Evolutionary conservation across 352 stramenopile species (phyloP).

Genomic region (Globisporangium heterothallicum): DNA sequence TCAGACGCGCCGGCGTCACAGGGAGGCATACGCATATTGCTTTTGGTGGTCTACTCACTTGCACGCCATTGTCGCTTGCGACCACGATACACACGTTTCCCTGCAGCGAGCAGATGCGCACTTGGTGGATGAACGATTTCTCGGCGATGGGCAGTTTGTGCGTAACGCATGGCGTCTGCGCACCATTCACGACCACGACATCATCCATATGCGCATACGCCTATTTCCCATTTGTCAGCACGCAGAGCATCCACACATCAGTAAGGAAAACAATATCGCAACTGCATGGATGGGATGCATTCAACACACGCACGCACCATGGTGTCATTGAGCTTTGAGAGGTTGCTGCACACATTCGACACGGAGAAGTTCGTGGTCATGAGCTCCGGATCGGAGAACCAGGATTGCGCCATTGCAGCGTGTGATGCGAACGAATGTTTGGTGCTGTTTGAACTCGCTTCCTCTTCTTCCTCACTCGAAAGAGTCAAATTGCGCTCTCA

Average conservation of each 20-base stretch:
- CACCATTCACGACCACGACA: constrained; percentile 36
- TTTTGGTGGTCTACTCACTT: constrained; percentile 19
- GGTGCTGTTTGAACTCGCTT: too few species aligned
- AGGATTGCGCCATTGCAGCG: constrained; percentile 32
- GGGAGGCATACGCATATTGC: not conserved
- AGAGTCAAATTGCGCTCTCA: not conserved
- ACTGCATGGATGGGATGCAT: too few species aligned
- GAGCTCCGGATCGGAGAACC: constrained; percentile 41
- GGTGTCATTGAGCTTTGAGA: constrained; percentile 40
- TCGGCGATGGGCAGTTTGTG: constrained; percentile 37
- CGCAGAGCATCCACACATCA: too few species aligned
- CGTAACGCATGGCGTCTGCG: constrained; percentile 31
- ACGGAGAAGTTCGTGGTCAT: constrained; percentile 34
- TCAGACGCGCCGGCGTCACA: not conserved
- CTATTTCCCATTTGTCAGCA: constrained; percentile 20
- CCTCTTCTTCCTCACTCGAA: too few species aligned
- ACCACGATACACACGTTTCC: constrained; percentile 48
- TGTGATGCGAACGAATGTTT: too few species aligned
- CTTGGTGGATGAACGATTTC: constrained; percentile 57
- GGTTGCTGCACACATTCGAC: constrained; percentile 52
- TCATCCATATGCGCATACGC: constrained; percentile 44
- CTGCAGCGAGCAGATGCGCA: constrained; percentile 50
- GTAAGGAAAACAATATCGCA: too few species aligned
- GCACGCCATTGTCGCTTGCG: constrained; percentile 50
- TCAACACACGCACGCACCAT: constrained; percentile 25